Evolutionary conservation across 495 filamentous ascomycete genomes (phyloP).

Genomic region (Neurospora sp.): DNA sequence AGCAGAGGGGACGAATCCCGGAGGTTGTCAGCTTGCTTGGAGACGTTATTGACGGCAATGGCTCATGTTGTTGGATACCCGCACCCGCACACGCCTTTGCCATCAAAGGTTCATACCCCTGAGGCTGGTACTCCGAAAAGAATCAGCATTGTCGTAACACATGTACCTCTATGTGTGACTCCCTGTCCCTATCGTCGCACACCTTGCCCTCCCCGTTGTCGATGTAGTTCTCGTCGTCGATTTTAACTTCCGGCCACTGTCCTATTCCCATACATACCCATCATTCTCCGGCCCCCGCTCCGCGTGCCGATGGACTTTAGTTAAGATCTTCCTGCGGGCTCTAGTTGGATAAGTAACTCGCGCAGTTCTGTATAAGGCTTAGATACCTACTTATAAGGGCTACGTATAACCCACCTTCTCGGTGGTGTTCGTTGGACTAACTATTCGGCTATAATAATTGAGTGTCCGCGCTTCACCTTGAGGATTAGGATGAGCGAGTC

Average conservation of each 20-base stretch:
- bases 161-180: fast-evolving
- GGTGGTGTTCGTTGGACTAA: too few species aligned
- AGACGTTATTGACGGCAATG: background rate
- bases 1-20: background rate
- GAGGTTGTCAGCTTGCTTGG: background rate
- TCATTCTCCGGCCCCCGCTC: too few species aligned
- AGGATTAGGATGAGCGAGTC: too few species aligned
- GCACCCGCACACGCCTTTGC: background rate
- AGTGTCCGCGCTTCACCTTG: too few species aligned
- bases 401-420: too few species aligned
- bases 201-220: background rate
- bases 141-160: background rate
- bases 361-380: background rate
- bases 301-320: background rate
- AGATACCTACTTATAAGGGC: too few species aligned
- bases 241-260: background rate
- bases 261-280: too few species aligned
- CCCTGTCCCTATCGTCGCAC: background rate
- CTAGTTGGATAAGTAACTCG: background rate
- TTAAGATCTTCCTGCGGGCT: background rate
- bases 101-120: background rate
- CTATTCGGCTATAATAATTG: too few species aligned
- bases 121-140: background rate
- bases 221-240: background rate
- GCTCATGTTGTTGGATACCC: background rate